A percentile compares a stretch with the other conserved stretches of the same genome.
Evolutionary conservation across 164 flowering plant genomes (phyloP).

Genomic region (Hamamelis virginiana): DNA sequence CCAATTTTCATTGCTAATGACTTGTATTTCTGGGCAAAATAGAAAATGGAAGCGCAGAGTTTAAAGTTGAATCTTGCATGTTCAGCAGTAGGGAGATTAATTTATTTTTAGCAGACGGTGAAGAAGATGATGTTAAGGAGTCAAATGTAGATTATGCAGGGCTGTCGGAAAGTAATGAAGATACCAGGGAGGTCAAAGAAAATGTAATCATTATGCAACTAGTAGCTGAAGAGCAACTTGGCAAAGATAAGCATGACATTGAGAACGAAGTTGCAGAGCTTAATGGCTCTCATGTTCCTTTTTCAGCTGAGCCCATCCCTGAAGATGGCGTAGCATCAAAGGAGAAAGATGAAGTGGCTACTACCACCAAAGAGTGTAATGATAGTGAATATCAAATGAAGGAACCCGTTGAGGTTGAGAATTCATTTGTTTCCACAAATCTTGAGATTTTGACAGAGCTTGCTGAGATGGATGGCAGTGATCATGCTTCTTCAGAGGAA

Average conservation of each 20-base stretch:
- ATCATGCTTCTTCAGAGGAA: constrained; percentile 3
- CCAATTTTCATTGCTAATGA: neutral
- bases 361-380: neutral
- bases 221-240: neutral
- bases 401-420: neutral
- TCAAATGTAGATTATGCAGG: neutral
- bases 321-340: neutral
- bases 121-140: neutral
- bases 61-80: neutral
- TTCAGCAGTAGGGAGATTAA: constrained; percentile 5
- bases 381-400: neutral
- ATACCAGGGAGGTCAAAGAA: neutral
- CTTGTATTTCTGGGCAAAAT: neutral
- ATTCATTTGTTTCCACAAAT: neutral
- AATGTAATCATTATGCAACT: neutral
- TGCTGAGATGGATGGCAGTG: neutral
- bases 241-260: neutral
- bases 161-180: neutral
- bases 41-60: neutral
- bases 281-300: neutral
- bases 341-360: neutral
- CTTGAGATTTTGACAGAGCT: neutral
- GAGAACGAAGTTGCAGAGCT: constrained; percentile 1
- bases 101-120: neutral
- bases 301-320: constrained; percentile 8